Evolutionary conservation across 2,329 filamentous ascomycete genomes (phyloP), one percentile per base, ranked within the genome.

Genomic region (Pseudogymnoascus sp.): DNA sequence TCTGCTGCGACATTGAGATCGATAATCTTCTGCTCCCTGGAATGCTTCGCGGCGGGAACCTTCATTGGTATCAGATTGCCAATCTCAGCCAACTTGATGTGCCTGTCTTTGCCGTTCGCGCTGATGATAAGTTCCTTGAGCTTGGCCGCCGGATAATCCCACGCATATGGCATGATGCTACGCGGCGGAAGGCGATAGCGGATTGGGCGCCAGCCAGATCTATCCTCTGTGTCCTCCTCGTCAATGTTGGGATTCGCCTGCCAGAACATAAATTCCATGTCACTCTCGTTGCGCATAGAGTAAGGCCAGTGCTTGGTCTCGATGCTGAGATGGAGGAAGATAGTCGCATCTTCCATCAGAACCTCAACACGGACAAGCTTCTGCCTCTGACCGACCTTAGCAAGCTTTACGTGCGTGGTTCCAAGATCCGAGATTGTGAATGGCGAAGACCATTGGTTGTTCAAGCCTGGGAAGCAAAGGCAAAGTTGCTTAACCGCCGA

Each of bases 111-210:
- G 64, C 86, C 86, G 69, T 87, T 85, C 6, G 87, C 88, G 60
- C 80, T 86, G 70, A 99, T 85, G 58, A 97, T 85, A 38, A 99
- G 83, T 72, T 97, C 94, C 69, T 94, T 96, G 75, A 90, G 88
- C 76, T 96, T 97, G n/a, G 91, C 92, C 1, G 94, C 93, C 1
- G 94, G 95, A 75, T 96, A 99, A 71, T 99, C 95, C 94, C 94
- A 99, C 1, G 94, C 93, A 70, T 99, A 99, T 0, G 95, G 94
- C 94, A 99, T 99, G 74, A 99, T 97, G 74, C 93, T 97, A 63
- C 94, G 83, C 11, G 93, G 87, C 2, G 95, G 95, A 30, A 99
- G 79, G 32, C 93, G 88, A 75, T 99, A 99, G 60, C 91, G 83
- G 64, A 99, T 90, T 2, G 91, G 92, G 65, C 90, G 88, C 90